Conservation (phyloP, 2,329 filamentous ascomycete species). For the Pestalotiopsis sp. region DNA sequence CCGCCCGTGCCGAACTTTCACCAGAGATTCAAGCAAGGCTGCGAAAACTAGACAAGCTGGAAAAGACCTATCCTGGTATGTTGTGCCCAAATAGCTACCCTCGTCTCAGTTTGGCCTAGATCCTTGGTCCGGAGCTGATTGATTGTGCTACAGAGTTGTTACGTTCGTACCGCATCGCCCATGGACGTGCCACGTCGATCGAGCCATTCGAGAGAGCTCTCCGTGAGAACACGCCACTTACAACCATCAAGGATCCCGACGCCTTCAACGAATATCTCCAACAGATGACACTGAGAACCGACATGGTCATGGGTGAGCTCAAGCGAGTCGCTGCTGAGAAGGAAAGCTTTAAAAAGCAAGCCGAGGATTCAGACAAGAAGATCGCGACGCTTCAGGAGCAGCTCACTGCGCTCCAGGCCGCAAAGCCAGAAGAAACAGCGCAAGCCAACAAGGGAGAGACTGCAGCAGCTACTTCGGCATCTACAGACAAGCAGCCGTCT, state of each 20-base stretch:
- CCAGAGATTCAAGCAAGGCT: conserved; percentile 76
- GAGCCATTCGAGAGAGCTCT: conserved; percentile 92
- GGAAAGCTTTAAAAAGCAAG: conserved; percentile 77
- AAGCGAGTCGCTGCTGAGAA: conserved; percentile 84
- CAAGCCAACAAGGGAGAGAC: conserved; percentile 28
- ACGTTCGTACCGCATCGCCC: conserved; percentile 88
- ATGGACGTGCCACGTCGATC: conserved; percentile 82
- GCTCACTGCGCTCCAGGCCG: conserved; percentile 51
- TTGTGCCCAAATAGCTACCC: not conserved
- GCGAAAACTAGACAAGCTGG: conserved; percentile 86
- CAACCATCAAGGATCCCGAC: conserved; percentile 83
- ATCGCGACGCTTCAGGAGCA: conserved; percentile 67
- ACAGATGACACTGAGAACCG: conserved; percentile 81
- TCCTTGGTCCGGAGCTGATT: conserved; percentile 14
- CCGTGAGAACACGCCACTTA: conserved; percentile 89
- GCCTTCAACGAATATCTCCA: conserved; percentile 89
- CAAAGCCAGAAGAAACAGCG: conserved; percentile 25
- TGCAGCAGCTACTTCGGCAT: conserved; percentile 24
- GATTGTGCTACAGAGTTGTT: conserved; percentile 67
- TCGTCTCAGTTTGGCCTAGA: not conserved
- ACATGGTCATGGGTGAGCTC: conserved; percentile 93
- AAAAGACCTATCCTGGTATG: conserved; percentile 81
- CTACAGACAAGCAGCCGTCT: conserved; percentile 44
- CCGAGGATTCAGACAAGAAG: conserved; percentile 69
- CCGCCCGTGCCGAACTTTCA: conserved; percentile 59